These are phyloP conservation scores for Irpex rosettiformis DNA, from an alignment of 1,284 basidiomycete species.

Conservation along the genomic window DNA sequence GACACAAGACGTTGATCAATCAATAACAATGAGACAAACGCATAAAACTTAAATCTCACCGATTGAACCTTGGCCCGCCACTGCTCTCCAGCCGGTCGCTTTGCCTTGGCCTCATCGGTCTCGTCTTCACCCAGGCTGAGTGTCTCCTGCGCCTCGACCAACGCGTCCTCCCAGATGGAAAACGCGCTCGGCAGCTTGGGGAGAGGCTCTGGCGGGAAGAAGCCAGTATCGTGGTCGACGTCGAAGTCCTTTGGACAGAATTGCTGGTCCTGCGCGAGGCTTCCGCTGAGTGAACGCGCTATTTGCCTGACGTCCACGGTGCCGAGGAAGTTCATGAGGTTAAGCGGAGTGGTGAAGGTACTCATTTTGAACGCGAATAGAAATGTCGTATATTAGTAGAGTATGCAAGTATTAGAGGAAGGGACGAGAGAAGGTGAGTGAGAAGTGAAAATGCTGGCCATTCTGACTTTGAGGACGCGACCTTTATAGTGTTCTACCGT, in stretches of 20 bases:
- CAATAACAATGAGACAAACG: slow-evolving; percentile 9
- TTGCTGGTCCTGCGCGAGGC: slow-evolving; percentile 11
- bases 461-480: slow-evolving; percentile 1
- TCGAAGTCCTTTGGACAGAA: slow-evolving; percentile 28
- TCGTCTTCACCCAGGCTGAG: slow-evolving; percentile 64
- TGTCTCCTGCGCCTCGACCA: slow-evolving; percentile 50
- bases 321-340: slow-evolving; percentile 28
- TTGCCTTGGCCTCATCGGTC: slow-evolving; percentile 42
- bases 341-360: slow-evolving; percentile 35
- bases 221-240: slow-evolving; percentile 62
- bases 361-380: slow-evolving; percentile 22
- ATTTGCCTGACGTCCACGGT: slow-evolving; percentile 18
- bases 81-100: slow-evolving; percentile 47
- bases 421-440: not conserved
- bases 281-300: slow-evolving; percentile 14
- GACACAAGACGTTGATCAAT: slow-evolving; percentile 7
- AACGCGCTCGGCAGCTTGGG: slow-evolving; percentile 54
- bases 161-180: slow-evolving; percentile 72
- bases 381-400: not conserved
- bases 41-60: slow-evolving; percentile 42
- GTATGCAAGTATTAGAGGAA: not conserved
- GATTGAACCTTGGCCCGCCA: slow-evolving; percentile 70
- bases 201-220: slow-evolving; percentile 76
- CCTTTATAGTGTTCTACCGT: not conserved
- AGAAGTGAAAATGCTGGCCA: not conserved